Evolutionary conservation across 73 alveolate genomes (phyloP), one percentile per base, ranked within the genome.

Genomic region (Uronychia setigera): DNA sequence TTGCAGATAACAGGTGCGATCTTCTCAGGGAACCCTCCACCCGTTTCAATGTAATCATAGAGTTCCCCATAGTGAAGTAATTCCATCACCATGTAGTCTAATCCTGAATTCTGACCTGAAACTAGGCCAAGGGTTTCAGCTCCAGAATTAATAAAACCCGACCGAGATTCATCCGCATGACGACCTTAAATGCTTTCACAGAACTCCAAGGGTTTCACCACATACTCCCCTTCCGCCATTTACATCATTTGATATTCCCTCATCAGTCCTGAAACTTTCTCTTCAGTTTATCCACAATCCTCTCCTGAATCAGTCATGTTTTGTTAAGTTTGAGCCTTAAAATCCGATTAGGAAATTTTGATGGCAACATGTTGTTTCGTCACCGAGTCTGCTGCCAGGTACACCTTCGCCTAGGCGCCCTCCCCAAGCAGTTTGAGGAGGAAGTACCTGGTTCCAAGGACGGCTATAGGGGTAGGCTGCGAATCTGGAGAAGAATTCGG

Each of bases 21-120:
- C 19, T 46, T 46, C 67, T 46, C 67, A 46, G 67, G 67, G 67
- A 46, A 46, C n/a, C 67, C 67, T 46, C 67, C 67, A 11, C 67
- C 67, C 5, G n/a, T 11, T 19, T 46, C 19, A 19, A 46, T 19
- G 67, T 11, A 46, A 11, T 5, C 67, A 19, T 11, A 46, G 67
- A 46, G 67, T 11, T 46, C 67, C 5, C 67, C 67, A 46, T 46
- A 11, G 67, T 19, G 5, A 19, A 19, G n/a, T 19, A 46, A 19
- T 19, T 46, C 67, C 67, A 46, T 46, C 67, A 46, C 67, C 67
- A 46, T 11, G 19, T 46, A 46, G n/a, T 46, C 67, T 11, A 46
- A 46, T 11, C 67, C 5, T 11, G 19, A 19, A 46, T 46, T 46
- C 67, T 46, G 67, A 46, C 67, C n/a, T 46, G 5, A 11, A 46